A percentile compares a stretch with the other conserved stretches of the same genome.
Evolutionary conservation across 768 basidiomycete genomes (phyloP).

Genomic region (Boletales sp.): DNA sequence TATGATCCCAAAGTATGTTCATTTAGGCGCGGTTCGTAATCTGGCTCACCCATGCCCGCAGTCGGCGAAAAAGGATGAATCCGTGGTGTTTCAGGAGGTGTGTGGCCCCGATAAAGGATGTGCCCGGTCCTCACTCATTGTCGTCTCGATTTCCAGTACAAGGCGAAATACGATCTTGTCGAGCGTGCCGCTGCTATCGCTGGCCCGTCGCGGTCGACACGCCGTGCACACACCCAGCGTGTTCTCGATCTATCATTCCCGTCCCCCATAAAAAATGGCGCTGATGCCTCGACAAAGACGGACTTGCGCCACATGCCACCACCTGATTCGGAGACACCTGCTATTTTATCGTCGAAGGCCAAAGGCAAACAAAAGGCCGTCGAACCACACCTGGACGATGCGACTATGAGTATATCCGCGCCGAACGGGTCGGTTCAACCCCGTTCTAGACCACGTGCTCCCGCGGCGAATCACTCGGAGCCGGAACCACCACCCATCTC

Average conservation of each 20-base stretch:
- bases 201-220: slow-evolving; percentile 56
- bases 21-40: slow-evolving; percentile 12
- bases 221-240: slow-evolving; percentile 54
- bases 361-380: slow-evolving; percentile 32
- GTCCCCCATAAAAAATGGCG: slow-evolving; percentile 14
- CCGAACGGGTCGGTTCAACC: slow-evolving; percentile 10
- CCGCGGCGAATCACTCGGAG: slow-evolving; percentile 2
- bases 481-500: slow-evolving; percentile 6
- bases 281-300: slow-evolving; percentile 8
- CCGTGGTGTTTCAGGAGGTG: slow-evolving; percentile 72
- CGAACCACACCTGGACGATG: slow-evolving; percentile 11
- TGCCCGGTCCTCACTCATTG: neutral
- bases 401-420: slow-evolving; percentile 6
- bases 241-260: slow-evolving; percentile 40
- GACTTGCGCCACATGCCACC: slow-evolving; percentile 10
- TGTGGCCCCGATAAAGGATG: slow-evolving; percentile 18
- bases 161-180: slow-evolving; percentile 59
- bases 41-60: slow-evolving; percentile 24
- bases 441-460: slow-evolving; percentile 8
- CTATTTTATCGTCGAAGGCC: slow-evolving; percentile 23
- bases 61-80: slow-evolving; percentile 71
- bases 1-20: slow-evolving; percentile 77
- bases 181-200: slow-evolving; percentile 40
- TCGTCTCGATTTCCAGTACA: slow-evolving; percentile 42
- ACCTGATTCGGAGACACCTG: neutral